Base-by-base conservation (phyloP, 2,329 filamentous ascomycete genomes). In the Emmonsia crescens region DNA sequence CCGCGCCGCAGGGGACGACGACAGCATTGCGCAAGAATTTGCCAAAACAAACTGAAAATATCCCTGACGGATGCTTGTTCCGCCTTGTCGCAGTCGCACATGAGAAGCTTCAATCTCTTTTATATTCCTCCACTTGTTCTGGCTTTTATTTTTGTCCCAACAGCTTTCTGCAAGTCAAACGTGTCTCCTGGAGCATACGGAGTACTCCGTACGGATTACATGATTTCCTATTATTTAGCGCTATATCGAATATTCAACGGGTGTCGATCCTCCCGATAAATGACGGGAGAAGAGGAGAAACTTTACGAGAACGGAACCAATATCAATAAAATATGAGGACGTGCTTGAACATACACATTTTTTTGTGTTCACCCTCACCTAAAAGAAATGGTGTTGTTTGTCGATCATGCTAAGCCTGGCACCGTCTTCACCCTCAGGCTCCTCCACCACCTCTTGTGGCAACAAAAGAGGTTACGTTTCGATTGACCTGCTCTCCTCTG, bases 381-480 rank as follows among this genome's bases (percentile, higher is more conserved):
- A 36, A 42, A 56, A 36, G 44, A 51, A n/a, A 54, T 61, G 57
- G 24, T 57, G 21, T 51, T 44, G 19, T 66, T 63, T 68, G 62
- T 63, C 33, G 36, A 24, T 40, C 27, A 75, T 75, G 73, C 70
- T 73, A 67, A 73, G 72, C 60, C 65, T 68, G 56, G 62, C 52
- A 19, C 21, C 69, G 60, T 68, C 70, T 54, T 71, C 68, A 44
- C 38, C 62, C 49, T 40, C 61, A 40, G 64, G 66, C 24, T 72
- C 73, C 10, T 71, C 73, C 59, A 62, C 69, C 63, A 70, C 69
- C 64, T 70, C 70, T 64, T 64, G 67, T 60, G 72, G 74, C 57
- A 73, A 70, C 65, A 76, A 76, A 68, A 72, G 74, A 69, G 70
- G 71, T 21, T 71, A 72, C 61, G 66, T 70, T 54, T 66, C 70